Conservation (phyloP, 2,329 filamentous ascomycete genomes). For the Samsoniella hepiali region DNA sequence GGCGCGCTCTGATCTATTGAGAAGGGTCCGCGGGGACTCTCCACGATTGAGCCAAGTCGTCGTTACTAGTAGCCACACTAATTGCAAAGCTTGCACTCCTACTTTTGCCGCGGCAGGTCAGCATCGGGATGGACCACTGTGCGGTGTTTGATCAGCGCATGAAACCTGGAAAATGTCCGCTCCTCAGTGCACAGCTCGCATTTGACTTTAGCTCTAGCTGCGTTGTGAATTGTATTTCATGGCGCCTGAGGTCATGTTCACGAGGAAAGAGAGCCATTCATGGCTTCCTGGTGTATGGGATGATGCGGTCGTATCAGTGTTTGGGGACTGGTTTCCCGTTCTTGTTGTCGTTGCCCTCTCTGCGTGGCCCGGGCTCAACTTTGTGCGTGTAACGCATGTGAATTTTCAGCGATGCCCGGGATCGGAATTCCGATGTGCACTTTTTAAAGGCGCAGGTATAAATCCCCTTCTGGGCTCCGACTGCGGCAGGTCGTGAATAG, state of each 20-base stretch:
- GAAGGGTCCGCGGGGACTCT: neutral
- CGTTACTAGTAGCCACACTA: neutral
- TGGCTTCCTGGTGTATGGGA: neutral
- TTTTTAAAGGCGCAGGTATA: neutral
- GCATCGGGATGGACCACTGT: neutral
- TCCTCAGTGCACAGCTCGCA: neutral
- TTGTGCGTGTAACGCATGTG: neutral
- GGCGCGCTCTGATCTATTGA: neutral
- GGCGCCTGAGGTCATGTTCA: neutral
- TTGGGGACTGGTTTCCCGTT: too few relatives aligned
- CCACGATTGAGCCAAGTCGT: neutral
- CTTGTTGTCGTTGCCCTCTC: neutral
- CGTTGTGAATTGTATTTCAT: neutral
- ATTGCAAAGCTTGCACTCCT: neutral
- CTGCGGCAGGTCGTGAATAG: neutral
- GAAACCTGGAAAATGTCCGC: neutral
- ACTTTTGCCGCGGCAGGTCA: neutral
- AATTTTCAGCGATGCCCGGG: neutral
- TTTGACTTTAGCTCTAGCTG: neutral
- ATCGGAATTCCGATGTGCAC: neutral
- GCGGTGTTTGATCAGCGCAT: neutral
- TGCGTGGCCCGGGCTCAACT: neutral
- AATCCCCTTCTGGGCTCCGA: too few relatives aligned
- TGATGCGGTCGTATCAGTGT: neutral
- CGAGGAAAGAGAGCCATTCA: neutral